Conservation (phyloP, 805 yeast genomes). For the Zygosaccharomyces kombuchaensis region DNA sequence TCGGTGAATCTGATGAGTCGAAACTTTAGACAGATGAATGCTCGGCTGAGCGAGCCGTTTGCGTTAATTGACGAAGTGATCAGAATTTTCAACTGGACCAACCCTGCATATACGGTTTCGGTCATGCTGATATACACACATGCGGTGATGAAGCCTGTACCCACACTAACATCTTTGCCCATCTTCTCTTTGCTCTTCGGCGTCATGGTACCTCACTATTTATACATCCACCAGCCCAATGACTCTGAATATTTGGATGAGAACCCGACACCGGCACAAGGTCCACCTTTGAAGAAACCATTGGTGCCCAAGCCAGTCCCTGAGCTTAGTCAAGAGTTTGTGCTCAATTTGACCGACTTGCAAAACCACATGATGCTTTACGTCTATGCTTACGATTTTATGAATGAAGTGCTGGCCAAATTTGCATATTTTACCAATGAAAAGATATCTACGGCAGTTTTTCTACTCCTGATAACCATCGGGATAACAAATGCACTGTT, state of each 20-base stretch:
- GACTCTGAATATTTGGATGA: conserved; percentile 27
- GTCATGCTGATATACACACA: conserved; percentile 48
- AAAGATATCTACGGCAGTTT: conserved; percentile 50
- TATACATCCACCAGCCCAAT: conserved; percentile 61
- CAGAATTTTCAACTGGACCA: conserved; percentile 57
- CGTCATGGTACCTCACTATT: conserved; percentile 65
- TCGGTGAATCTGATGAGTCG: conserved; percentile 67
- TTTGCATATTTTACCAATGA: conserved; percentile 65
- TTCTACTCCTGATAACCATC: conserved; percentile 37
- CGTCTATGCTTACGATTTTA: conserved; percentile 56
- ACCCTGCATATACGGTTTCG: conserved; percentile 58
- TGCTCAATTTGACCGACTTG: conserved; percentile 73
- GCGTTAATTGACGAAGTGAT: conserved; percentile 54
- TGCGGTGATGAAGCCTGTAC: conserved; percentile 56
- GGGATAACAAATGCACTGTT: conserved; percentile 32
- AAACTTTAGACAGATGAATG: conserved; percentile 58
- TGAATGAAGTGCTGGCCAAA: conserved; percentile 45
- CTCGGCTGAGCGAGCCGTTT: conserved; percentile 60
- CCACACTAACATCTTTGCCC: conserved; percentile 49
- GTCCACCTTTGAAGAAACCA: conserved; percentile 47
- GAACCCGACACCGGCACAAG: conserved; percentile 47
- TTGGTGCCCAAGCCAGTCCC: conserved; percentile 67
- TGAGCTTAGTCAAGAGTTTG: conserved; percentile 72
- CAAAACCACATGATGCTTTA: conserved; percentile 75
- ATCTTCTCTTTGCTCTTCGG: conserved; percentile 48